phyloP scores from a whole-genome alignment of 1,284 basidiomycete species.

The Puccinia novopanici region DNA sequence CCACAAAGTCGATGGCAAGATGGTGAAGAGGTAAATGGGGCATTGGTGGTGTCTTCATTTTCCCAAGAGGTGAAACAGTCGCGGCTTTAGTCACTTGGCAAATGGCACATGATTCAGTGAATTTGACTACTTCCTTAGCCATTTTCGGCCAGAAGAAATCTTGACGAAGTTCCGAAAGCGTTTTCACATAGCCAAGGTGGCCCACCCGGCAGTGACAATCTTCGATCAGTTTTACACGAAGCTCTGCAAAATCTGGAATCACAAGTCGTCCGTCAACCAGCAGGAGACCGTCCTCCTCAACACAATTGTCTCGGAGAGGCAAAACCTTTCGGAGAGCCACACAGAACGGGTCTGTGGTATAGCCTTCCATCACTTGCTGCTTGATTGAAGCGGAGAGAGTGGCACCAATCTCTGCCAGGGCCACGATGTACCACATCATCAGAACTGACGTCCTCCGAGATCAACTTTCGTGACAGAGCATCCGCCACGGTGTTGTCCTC shows the following conservation, averaged over 20 bases:
- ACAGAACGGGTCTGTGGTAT: slow-evolving; percentile 57
- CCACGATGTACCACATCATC: not conserved
- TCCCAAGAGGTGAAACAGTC: slow-evolving; percentile 22
- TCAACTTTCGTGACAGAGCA: slow-evolving; percentile 57
- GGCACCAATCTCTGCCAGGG: not conserved
- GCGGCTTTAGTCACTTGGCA: slow-evolving; percentile 51
- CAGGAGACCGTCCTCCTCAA: slow-evolving; percentile 55
- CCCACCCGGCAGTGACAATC: slow-evolving; percentile 59
- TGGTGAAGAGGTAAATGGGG: slow-evolving; percentile 29
- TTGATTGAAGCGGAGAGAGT: slow-evolving; percentile 52
- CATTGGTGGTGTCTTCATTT: slow-evolving; percentile 38
- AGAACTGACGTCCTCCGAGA: not conserved
- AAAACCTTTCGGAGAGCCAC: slow-evolving; percentile 52
- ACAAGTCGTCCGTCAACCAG: slow-evolving; percentile 58
- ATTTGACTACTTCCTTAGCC: slow-evolving; percentile 42
- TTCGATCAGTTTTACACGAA: slow-evolving; percentile 55
- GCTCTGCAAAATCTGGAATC: slow-evolving; percentile 57
- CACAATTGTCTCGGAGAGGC: not conserved
- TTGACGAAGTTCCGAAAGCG: slow-evolving; percentile 56
- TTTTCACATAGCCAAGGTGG: slow-evolving; percentile 61
- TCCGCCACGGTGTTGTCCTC: slow-evolving; percentile 60
- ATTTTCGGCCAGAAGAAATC: slow-evolving; percentile 63
- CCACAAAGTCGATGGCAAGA: slow-evolving; percentile 24
- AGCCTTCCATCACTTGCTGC: slow-evolving; percentile 56
- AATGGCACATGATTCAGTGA: slow-evolving; percentile 21